phyloP scores from a whole-genome alignment of 2,329 filamentous ascomycete species.

The Akanthomyces lecanii region DNA sequence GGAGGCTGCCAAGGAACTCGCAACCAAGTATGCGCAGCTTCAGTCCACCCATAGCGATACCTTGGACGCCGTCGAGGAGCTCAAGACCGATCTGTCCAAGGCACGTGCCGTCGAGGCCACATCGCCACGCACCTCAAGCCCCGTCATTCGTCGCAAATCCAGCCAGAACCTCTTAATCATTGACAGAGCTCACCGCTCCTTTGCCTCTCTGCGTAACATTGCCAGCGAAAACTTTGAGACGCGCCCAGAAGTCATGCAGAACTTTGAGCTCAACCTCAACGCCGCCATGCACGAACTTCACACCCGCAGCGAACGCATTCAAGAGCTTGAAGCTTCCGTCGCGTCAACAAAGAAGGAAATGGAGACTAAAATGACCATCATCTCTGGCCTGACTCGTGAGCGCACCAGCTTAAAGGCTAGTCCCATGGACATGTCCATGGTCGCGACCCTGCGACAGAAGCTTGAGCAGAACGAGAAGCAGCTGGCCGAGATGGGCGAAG shows the following conservation, averaged over 20 bases:
- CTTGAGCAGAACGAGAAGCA: slow-evolving; percentile 82
- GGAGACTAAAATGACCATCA: slow-evolving; percentile 94
- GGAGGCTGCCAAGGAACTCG: slow-evolving; percentile 65
- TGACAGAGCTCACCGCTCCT: slow-evolving; percentile 87
- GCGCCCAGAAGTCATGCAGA: slow-evolving; percentile 80
- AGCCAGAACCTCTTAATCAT: slow-evolving; percentile 83
- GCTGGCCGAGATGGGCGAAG: slow-evolving; percentile 67
- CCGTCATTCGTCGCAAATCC: slow-evolving; percentile 88
- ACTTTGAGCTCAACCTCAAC: slow-evolving; percentile 87
- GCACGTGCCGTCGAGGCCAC: slow-evolving; percentile 59
- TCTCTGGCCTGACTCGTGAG: slow-evolving; percentile 88
- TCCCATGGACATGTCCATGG: slow-evolving; percentile 86
- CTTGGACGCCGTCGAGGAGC: slow-evolving; percentile 80
- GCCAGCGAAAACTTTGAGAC: slow-evolving; percentile 80
- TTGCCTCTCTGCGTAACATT: slow-evolving; percentile 84
- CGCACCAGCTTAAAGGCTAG: slow-evolving; percentile 80
- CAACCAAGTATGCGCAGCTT: slow-evolving; percentile 75
- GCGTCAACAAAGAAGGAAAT: slow-evolving; percentile 86
- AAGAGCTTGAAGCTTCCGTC: slow-evolving; percentile 83
- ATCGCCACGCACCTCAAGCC: slow-evolving; percentile 61
- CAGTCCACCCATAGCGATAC: slow-evolving; percentile 78
- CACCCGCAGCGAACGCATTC: slow-evolving; percentile 79
- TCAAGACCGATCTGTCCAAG: slow-evolving; percentile 81
- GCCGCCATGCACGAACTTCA: slow-evolving; percentile 91
- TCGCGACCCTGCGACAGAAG: slow-evolving; percentile 82